Conservation (phyloP, 306 rosid species). For the Psophocarpus tetragonolobus region DNA sequence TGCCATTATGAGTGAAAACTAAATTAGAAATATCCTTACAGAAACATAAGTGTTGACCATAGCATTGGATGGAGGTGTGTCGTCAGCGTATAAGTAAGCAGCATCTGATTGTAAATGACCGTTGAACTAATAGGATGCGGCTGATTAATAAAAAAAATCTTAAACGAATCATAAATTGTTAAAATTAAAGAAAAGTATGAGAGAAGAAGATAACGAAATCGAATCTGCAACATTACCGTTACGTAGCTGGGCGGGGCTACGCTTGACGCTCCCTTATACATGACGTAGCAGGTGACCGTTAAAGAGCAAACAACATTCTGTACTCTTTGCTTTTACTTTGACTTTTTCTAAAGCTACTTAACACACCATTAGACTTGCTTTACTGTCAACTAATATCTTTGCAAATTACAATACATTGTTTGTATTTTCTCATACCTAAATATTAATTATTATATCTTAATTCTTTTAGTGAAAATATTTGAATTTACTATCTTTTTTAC, state of each 20-base stretch:
- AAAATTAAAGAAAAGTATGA: not conserved
- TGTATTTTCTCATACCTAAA: no score
- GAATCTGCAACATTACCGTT: not conserved
- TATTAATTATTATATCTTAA: no score
- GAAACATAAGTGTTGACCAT: not conserved
- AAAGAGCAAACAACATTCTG: not conserved
- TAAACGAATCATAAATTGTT: not conserved
- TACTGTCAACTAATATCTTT: not conserved
- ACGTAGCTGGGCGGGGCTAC: not conserved
- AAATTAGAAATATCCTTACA: not conserved
- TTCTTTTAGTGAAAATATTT: no score
- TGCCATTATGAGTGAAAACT: not conserved
- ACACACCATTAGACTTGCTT: not conserved
- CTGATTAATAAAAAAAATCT: not conserved
- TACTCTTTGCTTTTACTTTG: no score
- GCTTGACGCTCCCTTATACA: not conserved
- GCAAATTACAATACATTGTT: no score
- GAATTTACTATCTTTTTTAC: no score
- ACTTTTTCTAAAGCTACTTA: not conserved
- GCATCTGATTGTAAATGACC: constrained; percentile 11
- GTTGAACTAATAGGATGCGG: not conserved
- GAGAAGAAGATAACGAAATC: not conserved
- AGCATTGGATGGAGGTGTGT: not conserved
- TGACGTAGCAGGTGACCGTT: constrained; percentile 23
- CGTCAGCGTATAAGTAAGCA: no score